A percentile compares a stretch with the other conserved stretches of the same genome.
These are phyloP conservation scores for Nemania abortiva DNA, from an alignment of 2,329 filamentous ascomycete species.

Conservation along the genomic window DNA sequence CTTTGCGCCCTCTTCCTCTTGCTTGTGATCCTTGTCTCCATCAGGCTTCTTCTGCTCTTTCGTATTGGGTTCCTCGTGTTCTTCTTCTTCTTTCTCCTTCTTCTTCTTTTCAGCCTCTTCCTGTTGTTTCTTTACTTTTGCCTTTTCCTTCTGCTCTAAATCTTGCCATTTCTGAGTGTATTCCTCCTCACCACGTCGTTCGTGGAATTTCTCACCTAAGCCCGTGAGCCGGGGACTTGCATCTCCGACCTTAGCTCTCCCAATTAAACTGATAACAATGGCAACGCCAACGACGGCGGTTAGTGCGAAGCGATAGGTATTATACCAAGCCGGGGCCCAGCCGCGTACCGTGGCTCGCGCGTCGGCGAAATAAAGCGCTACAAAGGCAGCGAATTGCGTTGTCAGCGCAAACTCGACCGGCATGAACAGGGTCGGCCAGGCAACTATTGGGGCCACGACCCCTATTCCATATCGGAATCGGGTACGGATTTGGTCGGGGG, in stretches of 20 bases:
- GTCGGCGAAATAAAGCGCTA: slow-evolving; percentile 87
- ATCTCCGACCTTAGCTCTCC: slow-evolving; percentile 78
- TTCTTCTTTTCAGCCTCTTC: slow-evolving; percentile 48
- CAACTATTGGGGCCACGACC: slow-evolving; percentile 80
- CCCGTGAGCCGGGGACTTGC: slow-evolving; percentile 53
- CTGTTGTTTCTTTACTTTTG: slow-evolving; percentile 51
- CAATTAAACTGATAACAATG: slow-evolving; percentile 84
- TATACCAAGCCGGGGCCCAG: slow-evolving; percentile 88
- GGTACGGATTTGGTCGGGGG: slow-evolving; percentile 70
- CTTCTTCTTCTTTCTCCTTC: slow-evolving; percentile 45
- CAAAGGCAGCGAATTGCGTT: slow-evolving; percentile 86
- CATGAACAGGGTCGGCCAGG: slow-evolving; percentile 90
- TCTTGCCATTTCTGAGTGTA: slow-evolving; percentile 60
- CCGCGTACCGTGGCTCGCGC: slow-evolving; percentile 77
- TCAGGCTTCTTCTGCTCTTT: not conserved
- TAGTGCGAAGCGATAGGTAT: slow-evolving; percentile 89
- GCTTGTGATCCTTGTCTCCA: not conserved
- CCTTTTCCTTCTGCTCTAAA: slow-evolving; percentile 52
- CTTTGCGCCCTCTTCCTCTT: not conserved
- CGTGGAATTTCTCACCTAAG: slow-evolving; percentile 56
- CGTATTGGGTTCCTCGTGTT: slow-evolving; percentile 34
- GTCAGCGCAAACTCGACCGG: slow-evolving; percentile 88
- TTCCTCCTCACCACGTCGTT: slow-evolving; percentile 51
- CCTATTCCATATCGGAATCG: slow-evolving; percentile 87
- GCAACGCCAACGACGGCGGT: slow-evolving; percentile 88